Conservation (phyloP, 2,329 filamentous ascomycete species). For the Xylaria sp. region DNA sequence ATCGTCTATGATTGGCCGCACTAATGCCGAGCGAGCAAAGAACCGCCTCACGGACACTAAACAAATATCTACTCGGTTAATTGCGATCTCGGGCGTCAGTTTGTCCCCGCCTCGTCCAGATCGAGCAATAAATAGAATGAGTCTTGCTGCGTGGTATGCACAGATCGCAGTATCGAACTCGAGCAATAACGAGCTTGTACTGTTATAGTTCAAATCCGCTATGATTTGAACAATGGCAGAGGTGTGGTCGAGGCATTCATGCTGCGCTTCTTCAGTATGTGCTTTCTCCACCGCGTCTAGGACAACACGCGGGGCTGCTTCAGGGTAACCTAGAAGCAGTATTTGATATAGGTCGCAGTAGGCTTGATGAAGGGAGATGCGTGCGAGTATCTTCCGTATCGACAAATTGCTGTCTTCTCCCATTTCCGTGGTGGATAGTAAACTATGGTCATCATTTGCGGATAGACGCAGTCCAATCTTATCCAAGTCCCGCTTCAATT, state of each 20-base stretch:
- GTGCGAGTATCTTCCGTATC: slow-evolving; percentile 3
- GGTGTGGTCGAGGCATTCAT: neutral
- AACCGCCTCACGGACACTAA: slow-evolving; percentile 22
- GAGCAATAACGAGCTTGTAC: slow-evolving; percentile 20
- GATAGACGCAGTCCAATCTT: neutral
- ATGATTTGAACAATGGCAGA: neutral
- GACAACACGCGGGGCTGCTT: slow-evolving; percentile 19
- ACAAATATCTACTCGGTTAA: slow-evolving; percentile 37
- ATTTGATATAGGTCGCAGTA: slow-evolving; percentile 24
- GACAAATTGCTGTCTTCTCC: neutral
- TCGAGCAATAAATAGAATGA: slow-evolving; percentile 36
- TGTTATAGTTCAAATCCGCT: slow-evolving; percentile 29
- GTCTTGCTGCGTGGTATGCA: slow-evolving; percentile 31
- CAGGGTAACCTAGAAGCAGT: slow-evolving; percentile 22
- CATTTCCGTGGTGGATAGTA: neutral
- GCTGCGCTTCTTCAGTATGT: neutral
- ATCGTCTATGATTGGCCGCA: neutral
- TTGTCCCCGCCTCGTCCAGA: slow-evolving; percentile 20
- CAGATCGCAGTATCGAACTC: slow-evolving; percentile 36
- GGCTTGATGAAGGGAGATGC: slow-evolving; percentile 19
- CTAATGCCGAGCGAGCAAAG: neutral
- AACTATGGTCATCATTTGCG: neutral
- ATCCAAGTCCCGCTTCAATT: slow-evolving; percentile 29
- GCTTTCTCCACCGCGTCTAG: slow-evolving; percentile 22
- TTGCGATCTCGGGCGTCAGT: slow-evolving; percentile 34